These are phyloP conservation scores for Penicillium lagena DNA, from an alignment of 495 filamentous ascomycete species.

Conservation along the genomic window DNA sequence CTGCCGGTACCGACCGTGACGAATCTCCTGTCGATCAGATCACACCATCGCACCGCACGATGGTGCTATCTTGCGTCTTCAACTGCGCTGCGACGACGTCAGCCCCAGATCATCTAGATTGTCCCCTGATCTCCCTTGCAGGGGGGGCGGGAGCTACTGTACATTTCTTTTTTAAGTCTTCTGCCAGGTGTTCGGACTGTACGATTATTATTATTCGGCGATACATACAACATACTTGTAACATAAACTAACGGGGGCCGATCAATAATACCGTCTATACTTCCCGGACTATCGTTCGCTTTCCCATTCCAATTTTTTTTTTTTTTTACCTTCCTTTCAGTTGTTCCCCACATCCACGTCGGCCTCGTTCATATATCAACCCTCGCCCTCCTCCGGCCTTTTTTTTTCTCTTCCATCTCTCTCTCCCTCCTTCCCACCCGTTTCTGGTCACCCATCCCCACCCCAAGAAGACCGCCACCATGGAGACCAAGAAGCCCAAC, in stretches of 20 bases:
- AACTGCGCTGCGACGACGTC: slow-evolving; percentile 2
- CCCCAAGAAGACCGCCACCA: slow-evolving; percentile 39
- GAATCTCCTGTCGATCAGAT: slow-evolving; percentile 11
- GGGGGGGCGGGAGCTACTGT: background rate
- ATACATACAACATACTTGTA: too few species aligned
- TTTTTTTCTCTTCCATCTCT: background rate
- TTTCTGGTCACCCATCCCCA: slow-evolving; percentile 39
- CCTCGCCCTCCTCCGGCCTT: background rate
- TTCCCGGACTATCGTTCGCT: background rate
- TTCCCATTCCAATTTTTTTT: slow-evolving; percentile 7
- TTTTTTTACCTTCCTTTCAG: slow-evolving; percentile 3
- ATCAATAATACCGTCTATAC: too few species aligned
- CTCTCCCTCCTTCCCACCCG: background rate
- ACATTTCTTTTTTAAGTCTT: slow-evolving; percentile 3
- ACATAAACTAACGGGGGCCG: too few species aligned
- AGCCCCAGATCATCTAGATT: slow-evolving; percentile 3
- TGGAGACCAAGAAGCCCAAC: slow-evolving; percentile 54
- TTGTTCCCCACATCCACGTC: slow-evolving; percentile 14
- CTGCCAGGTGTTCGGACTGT: background rate
- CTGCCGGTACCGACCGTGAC: too few species aligned
- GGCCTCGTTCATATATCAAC: slow-evolving; percentile 10
- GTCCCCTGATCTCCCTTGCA: background rate
- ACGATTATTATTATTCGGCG: too few species aligned
- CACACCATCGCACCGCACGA: slow-evolving; percentile 36
- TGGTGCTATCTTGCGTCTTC: slow-evolving; percentile 20